These are phyloP conservation scores for Clarireedia sp. DNA, from an alignment of 2,329 filamentous ascomycete species.

Conservation along the genomic window DNA sequence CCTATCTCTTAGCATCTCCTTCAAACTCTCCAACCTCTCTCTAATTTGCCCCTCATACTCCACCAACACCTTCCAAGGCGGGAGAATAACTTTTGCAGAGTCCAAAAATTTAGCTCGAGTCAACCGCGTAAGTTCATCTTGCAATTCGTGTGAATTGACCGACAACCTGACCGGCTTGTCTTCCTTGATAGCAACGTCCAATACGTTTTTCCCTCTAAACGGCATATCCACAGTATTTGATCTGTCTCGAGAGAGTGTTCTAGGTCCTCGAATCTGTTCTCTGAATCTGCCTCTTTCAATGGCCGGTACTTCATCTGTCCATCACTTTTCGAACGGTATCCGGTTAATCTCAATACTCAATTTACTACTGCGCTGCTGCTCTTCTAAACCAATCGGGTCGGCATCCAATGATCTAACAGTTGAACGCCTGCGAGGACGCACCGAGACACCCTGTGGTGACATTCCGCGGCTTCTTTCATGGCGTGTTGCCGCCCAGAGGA, in stretches of 20 bases:
- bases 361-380: neutral
- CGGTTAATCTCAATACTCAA: neutral
- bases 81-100: neutral
- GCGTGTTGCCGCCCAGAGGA: conserved; percentile 64
- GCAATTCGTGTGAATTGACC: neutral
- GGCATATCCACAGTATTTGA: neutral
- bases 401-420: no score
- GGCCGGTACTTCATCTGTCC: neutral
- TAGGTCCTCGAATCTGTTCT: no score
- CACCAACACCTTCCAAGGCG: conserved; percentile 1
- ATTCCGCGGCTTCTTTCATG: no score
- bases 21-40: neutral
- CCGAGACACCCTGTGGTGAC: no score
- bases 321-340: neutral
- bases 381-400: no score
- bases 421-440: no score
- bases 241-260: no score
- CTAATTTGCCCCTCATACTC: neutral
- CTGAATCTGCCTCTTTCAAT: no score
- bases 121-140: neutral
- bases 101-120: neutral
- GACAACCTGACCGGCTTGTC: neutral
- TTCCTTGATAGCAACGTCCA: conserved; percentile 3
- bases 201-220: neutral
- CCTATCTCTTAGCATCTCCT: neutral